Evolutionary conservation across 2,329 filamentous ascomycete species (phyloP).

Genomic region (Metarhizium rileyi): DNA sequence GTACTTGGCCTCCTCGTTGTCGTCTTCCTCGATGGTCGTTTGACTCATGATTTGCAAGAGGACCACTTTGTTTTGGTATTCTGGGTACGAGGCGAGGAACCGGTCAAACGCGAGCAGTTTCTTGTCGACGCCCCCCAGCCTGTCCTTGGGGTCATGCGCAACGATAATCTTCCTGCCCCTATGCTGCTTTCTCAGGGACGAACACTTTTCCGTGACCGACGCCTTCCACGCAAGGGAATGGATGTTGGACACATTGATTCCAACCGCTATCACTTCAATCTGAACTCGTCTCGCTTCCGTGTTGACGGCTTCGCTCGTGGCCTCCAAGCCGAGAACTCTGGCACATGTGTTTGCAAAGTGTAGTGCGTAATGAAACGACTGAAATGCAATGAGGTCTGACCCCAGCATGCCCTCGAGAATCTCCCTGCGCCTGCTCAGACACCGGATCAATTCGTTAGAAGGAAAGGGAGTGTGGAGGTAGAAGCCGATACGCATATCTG

Average conservation of each 20-base stretch:
- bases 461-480: slow-evolving; percentile 91
- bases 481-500: slow-evolving; percentile 86
- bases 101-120: slow-evolving; percentile 89
- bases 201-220: slow-evolving; percentile 60
- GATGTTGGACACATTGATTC: slow-evolving; percentile 73
- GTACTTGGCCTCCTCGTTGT: slow-evolving; percentile 67
- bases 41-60: slow-evolving; percentile 85
- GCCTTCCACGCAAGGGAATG: slow-evolving; percentile 64
- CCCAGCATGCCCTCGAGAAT: slow-evolving; percentile 80
- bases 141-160: slow-evolving; percentile 84
- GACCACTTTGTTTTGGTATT: slow-evolving; percentile 84
- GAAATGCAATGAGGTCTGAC: slow-evolving; percentile 86
- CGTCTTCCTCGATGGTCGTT: slow-evolving; percentile 67
- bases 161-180: slow-evolving; percentile 85
- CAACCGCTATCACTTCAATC: slow-evolving; percentile 22
- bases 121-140: slow-evolving; percentile 81
- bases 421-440: slow-evolving; percentile 77
- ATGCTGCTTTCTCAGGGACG: slow-evolving; percentile 64
- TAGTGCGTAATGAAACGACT: slow-evolving; percentile 86
- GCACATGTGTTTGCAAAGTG: slow-evolving; percentile 93
- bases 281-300: slow-evolving; percentile 47
- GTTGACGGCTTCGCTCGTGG: slow-evolving; percentile 71
- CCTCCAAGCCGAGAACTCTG: slow-evolving; percentile 75
- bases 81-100: slow-evolving; percentile 78
- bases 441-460: slow-evolving; percentile 87